These are phyloP conservation scores for Argentina anserina DNA, from an alignment of 306 rosid genomes.

Conservation along the genomic window DNA sequence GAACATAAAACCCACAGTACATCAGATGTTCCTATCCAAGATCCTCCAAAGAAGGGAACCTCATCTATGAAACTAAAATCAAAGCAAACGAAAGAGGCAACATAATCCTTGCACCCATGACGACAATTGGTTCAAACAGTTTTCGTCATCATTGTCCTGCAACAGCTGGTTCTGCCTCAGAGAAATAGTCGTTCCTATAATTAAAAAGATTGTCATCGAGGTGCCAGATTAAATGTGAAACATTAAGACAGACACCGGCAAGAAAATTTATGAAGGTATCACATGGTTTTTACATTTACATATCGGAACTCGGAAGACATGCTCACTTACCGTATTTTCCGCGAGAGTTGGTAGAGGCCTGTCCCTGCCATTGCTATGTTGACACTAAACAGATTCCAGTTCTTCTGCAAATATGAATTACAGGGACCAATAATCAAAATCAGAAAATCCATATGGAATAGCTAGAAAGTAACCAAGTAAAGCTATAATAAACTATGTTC, in stretches of 20 bases:
- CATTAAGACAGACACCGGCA: background rate
- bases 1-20: background rate
- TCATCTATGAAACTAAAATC: slow-evolving; percentile 7
- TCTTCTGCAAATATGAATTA: slow-evolving; percentile 58
- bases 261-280: background rate
- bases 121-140: slow-evolving; percentile 16
- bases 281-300: background rate
- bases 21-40: background rate
- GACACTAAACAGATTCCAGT: slow-evolving; percentile 92
- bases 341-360: slow-evolving; percentile 80
- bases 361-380: slow-evolving; percentile 91
- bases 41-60: slow-evolving; percentile 21
- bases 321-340: slow-evolving; percentile 65
- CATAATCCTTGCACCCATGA: slow-evolving; percentile 2
- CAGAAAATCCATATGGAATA: background rate
- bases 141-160: slow-evolving; percentile 72
- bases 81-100: slow-evolving; percentile 8
- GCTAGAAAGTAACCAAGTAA: background rate
- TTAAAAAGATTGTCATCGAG: slow-evolving; percentile 7
- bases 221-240: slow-evolving; percentile 14
- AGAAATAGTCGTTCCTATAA: slow-evolving; percentile 77
- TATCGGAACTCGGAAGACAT: background rate
- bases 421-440: slow-evolving; percentile 11
- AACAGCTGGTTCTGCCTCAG: slow-evolving; percentile 42
- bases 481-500: background rate